Conservation (phyloP, 225 moss, liverwort and hornwort species). For the Polytrichum commune region DNA sequence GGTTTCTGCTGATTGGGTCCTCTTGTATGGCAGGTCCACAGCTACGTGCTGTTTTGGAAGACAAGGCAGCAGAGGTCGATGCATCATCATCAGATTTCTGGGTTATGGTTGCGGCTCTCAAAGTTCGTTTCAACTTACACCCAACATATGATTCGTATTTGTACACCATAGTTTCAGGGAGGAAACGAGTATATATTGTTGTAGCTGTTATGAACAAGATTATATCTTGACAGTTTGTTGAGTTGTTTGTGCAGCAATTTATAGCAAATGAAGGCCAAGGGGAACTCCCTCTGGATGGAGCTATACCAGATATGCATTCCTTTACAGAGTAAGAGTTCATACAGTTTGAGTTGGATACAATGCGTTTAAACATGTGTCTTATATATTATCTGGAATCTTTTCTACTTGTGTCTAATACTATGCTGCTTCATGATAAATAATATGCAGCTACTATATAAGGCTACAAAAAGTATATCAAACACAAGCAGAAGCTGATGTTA, state of each 20-base stretch:
- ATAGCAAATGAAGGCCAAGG: conserved; percentile 96
- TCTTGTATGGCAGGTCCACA: conserved; percentile 51
- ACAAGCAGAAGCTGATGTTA: conserved; percentile 83
- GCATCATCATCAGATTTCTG: conserved; percentile 83
- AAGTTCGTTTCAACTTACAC: conserved; percentile 41
- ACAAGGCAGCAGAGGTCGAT: conserved; percentile 68
- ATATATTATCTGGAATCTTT: too few relatives aligned
- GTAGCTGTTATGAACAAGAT: too few relatives aligned
- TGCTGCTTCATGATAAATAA: too few relatives aligned
- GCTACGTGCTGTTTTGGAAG: conserved; percentile 72
- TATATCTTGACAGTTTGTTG: conserved; percentile 13
- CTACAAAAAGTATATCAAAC: conserved; percentile 90
- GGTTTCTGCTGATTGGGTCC: too few relatives aligned
- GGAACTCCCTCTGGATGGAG: conserved; percentile 92
- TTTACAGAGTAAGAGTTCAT: conserved; percentile 77
- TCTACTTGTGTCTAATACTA: too few relatives aligned
- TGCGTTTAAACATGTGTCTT: too few relatives aligned
- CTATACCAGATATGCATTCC: conserved; percentile 99
- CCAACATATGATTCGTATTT: too few relatives aligned
- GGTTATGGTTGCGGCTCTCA: conserved; percentile 95
- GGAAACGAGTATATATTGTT: too few relatives aligned
- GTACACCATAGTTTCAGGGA: too few relatives aligned
- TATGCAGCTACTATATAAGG: conserved; percentile 85
- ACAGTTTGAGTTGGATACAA: not conserved
- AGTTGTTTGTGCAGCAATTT: conserved; percentile 56